Conservation (phyloP, 176 grass and related monocot species). For the Triticum timopheevii region DNA sequence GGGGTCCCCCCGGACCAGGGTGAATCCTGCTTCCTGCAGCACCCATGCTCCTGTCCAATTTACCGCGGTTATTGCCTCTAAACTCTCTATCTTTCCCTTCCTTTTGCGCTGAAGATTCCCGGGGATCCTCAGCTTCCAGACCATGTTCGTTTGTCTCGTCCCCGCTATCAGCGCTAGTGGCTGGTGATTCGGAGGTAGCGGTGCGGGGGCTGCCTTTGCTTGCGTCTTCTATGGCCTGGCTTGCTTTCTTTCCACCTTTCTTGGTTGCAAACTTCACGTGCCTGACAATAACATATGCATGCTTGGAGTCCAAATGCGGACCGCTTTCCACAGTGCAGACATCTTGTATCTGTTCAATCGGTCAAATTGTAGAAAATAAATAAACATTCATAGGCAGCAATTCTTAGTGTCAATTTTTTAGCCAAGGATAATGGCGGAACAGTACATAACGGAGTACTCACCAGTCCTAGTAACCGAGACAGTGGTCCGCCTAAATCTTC, state of each 20-base stretch:
- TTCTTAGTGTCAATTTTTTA: neutral
- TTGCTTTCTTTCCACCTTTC: slow-evolving; percentile 49
- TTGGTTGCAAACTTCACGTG: slow-evolving; percentile 52
- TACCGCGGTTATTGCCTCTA: neutral
- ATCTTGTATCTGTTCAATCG: slow-evolving; percentile 56
- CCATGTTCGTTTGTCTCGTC: neutral
- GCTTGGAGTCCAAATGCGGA: slow-evolving; percentile 52
- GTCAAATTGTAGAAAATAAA: neutral
- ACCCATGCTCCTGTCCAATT: neutral
- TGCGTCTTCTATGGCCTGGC: slow-evolving; percentile 44
- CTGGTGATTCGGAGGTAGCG: slow-evolving; percentile 3
- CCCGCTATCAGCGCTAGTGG: neutral
- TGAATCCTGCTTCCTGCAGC: neutral
- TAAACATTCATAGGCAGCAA: neutral
- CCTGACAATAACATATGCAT: slow-evolving; percentile 63
- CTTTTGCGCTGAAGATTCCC: neutral
- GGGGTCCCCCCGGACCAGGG: slow-evolving; percentile 8
- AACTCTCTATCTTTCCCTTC: slow-evolving; percentile 4
- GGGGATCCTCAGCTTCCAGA: neutral
- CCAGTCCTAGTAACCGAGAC: slow-evolving; percentile 51
- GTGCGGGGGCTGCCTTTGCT: slow-evolving; percentile 16
- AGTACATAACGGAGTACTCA: slow-evolving; percentile 21
- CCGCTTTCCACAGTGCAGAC: slow-evolving; percentile 62
- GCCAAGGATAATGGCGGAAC: neutral
- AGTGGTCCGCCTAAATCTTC: slow-evolving; percentile 51